phyloP scores from a whole-genome alignment of 192 early-diverging fungal genomes.

The Pilaira anomala region DNA sequence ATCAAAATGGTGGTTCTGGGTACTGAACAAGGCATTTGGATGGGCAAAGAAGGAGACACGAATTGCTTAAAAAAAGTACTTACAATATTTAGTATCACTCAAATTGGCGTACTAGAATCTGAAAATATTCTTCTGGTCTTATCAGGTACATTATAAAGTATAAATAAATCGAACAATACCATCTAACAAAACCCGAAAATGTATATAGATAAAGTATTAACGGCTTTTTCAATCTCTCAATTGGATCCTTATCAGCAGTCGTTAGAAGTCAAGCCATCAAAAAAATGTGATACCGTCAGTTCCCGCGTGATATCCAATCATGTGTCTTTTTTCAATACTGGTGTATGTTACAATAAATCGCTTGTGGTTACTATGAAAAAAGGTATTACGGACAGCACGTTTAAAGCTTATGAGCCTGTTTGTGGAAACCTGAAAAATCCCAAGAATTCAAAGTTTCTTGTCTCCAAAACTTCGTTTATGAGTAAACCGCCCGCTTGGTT shows the following conservation, averaged over 20 bases:
- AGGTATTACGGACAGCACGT: slow-evolving; percentile 32
- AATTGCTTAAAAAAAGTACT: slow-evolving; percentile 47
- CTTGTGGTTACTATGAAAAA: slow-evolving; percentile 46
- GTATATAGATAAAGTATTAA: slow-evolving; percentile 54
- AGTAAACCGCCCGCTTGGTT: slow-evolving; percentile 27
- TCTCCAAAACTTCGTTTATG: slow-evolving; percentile 15
- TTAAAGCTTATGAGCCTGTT: slow-evolving; percentile 27
- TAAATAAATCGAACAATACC: background rate
- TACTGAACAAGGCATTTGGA: slow-evolving; percentile 79
- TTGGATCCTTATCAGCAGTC: slow-evolving; percentile 38
- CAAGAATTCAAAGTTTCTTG: slow-evolving; percentile 15
- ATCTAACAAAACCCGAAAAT: background rate
- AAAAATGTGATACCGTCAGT: background rate
- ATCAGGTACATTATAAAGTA: slow-evolving; percentile 44
- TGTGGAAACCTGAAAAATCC: slow-evolving; percentile 33
- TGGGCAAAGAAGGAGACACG: slow-evolving; percentile 19
- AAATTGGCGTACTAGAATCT: slow-evolving; percentile 83
- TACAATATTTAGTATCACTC: slow-evolving; percentile 54
- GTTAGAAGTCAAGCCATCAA: background rate
- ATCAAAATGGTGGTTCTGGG: slow-evolving; percentile 68
- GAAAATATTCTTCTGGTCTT: slow-evolving; percentile 76
- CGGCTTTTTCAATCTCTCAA: slow-evolving; percentile 72
- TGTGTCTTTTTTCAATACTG: slow-evolving; percentile 73
- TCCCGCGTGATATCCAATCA: slow-evolving; percentile 20
- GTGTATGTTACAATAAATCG: slow-evolving; percentile 54